Evolutionary conservation across 176 grass and related monocot genomes (phyloP).

Genomic region (Echinochloa phyllopogon): DNA sequence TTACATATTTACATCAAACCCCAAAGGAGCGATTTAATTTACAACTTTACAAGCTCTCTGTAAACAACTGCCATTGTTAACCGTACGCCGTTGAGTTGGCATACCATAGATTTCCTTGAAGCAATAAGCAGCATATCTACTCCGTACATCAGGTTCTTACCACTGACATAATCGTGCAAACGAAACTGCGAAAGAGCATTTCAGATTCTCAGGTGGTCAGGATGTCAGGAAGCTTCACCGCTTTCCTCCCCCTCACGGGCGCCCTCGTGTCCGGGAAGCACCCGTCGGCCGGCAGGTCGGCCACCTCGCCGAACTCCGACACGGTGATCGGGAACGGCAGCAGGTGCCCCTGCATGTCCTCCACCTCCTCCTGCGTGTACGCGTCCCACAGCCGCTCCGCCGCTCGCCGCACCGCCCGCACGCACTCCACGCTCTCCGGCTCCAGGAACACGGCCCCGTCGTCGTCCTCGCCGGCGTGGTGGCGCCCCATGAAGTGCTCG

Average conservation of each 20-base stretch:
- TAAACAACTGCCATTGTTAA: too few species aligned
- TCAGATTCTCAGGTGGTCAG: slow-evolving; percentile 82
- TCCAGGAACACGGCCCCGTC: slow-evolving; percentile 36
- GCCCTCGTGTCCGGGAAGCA: slow-evolving; percentile 78
- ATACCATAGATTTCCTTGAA: too few species aligned
- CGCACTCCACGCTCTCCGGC: slow-evolving; percentile 72
- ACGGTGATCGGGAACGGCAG: slow-evolving; percentile 85
- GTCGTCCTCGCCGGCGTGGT: neutral
- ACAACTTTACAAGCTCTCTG: too few species aligned
- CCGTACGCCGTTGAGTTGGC: too few species aligned
- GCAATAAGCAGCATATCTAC: too few species aligned
- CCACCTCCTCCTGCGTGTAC: slow-evolving; percentile 59
- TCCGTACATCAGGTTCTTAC: neutral
- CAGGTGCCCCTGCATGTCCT: slow-evolving; percentile 73
- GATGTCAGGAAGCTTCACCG: slow-evolving; percentile 56
- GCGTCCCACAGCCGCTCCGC: slow-evolving; percentile 63
- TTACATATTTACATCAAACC: too few species aligned
- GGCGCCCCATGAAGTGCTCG: slow-evolving; percentile 63
- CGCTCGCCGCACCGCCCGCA: slow-evolving; percentile 54
- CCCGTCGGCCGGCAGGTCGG: slow-evolving; percentile 59
- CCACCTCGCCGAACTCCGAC: slow-evolving; percentile 58
- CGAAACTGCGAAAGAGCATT: neutral
- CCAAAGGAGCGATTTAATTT: too few species aligned
- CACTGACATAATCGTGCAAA: neutral
- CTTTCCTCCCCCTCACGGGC: slow-evolving; percentile 65